Evolutionary conservation across 495 filamentous ascomycete species (phyloP).

Genomic region (Penicillium parvum): DNA sequence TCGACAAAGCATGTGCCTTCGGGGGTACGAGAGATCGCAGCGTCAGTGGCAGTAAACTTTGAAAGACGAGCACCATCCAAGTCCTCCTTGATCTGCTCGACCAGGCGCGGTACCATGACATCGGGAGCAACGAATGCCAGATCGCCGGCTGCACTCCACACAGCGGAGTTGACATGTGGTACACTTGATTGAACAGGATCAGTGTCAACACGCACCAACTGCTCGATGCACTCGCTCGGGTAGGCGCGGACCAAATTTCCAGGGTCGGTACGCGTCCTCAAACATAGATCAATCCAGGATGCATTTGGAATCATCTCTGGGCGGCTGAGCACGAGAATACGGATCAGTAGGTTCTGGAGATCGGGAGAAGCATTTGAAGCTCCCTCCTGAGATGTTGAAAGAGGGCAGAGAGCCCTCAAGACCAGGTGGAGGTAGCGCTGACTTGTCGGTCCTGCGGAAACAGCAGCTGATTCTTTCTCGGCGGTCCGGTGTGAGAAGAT

Average conservation of each 20-base stretch:
- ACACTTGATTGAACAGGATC: constrained; percentile 40
- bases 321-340: constrained; percentile 72
- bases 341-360: constrained; percentile 61
- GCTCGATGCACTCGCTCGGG: constrained; percentile 46
- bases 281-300: constrained; percentile 84
- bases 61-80: constrained; percentile 61
- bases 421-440: constrained; percentile 51
- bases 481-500: constrained; percentile 54
- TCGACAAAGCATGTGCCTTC: constrained; percentile 86
- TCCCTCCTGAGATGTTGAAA: constrained; percentile 33
- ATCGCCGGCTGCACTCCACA: constrained; percentile 77
- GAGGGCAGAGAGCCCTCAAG: constrained; percentile 66
- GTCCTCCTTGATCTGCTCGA: constrained; percentile 66
- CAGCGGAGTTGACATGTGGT: constrained; percentile 56
- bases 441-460: constrained; percentile 61
- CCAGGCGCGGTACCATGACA: constrained; percentile 67
- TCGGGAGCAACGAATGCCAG: constrained; percentile 91
- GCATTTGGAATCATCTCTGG: constrained; percentile 69
- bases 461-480: constrained; percentile 74
- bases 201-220: constrained; percentile 35
- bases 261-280: constrained; percentile 75
- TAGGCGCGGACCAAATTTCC: constrained; percentile 61
- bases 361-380: constrained; percentile 35
- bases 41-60: constrained; percentile 75
- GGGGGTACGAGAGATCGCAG: constrained; percentile 83